Conservation (phyloP, 768 basidiomycete species). For the Russula griseocarnosa region DNA sequence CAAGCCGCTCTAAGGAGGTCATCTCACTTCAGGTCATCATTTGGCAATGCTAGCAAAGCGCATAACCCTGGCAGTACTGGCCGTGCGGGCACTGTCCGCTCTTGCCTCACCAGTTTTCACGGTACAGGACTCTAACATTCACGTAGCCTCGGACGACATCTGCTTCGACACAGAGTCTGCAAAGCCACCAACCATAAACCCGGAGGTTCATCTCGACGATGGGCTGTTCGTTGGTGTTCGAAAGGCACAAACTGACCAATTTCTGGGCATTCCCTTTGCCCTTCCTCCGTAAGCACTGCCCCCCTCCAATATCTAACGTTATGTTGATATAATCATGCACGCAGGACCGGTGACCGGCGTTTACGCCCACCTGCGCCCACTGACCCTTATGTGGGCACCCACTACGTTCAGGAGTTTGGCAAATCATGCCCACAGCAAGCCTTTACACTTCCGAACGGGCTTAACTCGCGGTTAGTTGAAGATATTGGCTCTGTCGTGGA, state of each 20-base stretch:
- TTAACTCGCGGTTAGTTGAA: background rate
- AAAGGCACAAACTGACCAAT: conserved; percentile 32
- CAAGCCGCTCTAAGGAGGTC: background rate
- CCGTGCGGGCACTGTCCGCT: conserved; percentile 6
- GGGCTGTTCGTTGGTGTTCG: conserved; percentile 34
- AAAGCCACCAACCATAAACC: background rate
- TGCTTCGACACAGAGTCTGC: background rate
- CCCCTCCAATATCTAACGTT: too few species aligned
- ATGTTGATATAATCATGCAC: background rate
- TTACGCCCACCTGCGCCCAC: conserved; percentile 35
- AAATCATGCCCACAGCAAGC: conserved; percentile 32
- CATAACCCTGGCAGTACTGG: conserved; percentile 10
- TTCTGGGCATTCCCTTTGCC: conserved; percentile 43
- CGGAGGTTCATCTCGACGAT: conserved; percentile 32
- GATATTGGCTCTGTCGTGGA: background rate
- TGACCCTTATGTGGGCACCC: conserved; percentile 23
- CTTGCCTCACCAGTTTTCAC: conserved; percentile 12
- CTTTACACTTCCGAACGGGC: conserved; percentile 16
- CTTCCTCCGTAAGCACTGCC: conserved; percentile 37
- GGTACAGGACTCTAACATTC: conserved; percentile 1
- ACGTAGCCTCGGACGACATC: background rate
- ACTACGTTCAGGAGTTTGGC: conserved; percentile 28
- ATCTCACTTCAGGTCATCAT: background rate
- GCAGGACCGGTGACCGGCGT: conserved; percentile 37
- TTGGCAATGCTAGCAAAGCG: conserved; percentile 8